Base-by-base conservation (phyloP, 75 land plant species). In the Sequoia sempervirens region DNA sequence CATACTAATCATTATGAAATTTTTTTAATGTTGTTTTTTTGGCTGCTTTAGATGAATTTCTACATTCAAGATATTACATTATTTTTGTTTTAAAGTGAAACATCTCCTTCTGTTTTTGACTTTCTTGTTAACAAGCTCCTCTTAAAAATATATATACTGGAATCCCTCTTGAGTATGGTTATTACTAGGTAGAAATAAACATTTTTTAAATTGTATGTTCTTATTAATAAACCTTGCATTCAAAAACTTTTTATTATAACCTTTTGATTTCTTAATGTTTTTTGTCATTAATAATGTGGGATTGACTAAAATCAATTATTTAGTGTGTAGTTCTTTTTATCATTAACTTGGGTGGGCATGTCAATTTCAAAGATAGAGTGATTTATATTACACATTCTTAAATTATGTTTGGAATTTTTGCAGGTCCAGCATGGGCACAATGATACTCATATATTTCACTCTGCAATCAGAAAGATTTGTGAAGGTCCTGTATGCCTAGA, bases 391-490 rank as follows among this genome's bases (percentile, higher is more conserved):
- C 26, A 40, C 15, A 40, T 75, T 74, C 76, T 38, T 37, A 74
- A 36, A 38, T 74, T 38, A 7, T 7, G 26, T 6, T 75, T 40
- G 37, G 20, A 20, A 40, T 75, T 20, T 18, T 75, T 32, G 78
- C 78, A 38, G 45, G 78, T 75, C 78, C 78, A 75, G 78, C 45
- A 75, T 75, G 78, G 78, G 78, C 9, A 75, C 78, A 75, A 75
- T 75, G 78, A 75, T 75, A 75, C 78, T 75, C 43, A 75, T 75
- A 75, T 75, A 75, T 75, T 40, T 75, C 41, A 75, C 78, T 75
- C 78, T 75, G 5, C 78, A 38, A 75, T 75, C 78, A 40, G 78
- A 75, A 75, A 40, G 40, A 75, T 38, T 38, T 2, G 78, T 40
- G 66, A 61, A 61, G 66, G 66, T 61, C 66, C 26, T 61, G 66